Percentiles rank a stretch among this genome's conserved stretches.
Conservation (phyloP, 2,329 filamentous ascomycete genomes). For the Pestalotiopsis sp. region DNA sequence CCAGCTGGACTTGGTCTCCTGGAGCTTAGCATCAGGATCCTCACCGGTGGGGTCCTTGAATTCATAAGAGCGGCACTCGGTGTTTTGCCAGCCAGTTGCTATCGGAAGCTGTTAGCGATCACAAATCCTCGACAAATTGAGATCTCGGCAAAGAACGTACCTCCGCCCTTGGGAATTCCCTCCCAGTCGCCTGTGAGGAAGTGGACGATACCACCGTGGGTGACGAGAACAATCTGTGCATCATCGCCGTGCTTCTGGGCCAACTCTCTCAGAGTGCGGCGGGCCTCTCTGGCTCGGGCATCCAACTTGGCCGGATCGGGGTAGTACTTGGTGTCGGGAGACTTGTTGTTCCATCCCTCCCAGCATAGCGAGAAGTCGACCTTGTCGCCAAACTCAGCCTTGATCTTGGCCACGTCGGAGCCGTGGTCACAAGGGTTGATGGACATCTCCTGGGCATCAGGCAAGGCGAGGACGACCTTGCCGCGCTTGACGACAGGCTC, state of each 20-base stretch:
- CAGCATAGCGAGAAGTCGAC: constrained; percentile 68
- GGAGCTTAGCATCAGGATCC: constrained; percentile 49
- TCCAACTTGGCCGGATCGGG: constrained; percentile 57
- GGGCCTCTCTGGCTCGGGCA: constrained; percentile 61
- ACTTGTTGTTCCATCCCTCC: constrained; percentile 75
- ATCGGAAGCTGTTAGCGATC: constrained; percentile 6
- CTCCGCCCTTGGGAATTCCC: constrained; percentile 49
- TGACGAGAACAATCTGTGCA: constrained; percentile 73
- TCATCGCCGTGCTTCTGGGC: constrained; percentile 46
- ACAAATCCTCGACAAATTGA: not conserved
- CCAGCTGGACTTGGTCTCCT: constrained; percentile 54
- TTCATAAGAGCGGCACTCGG: constrained; percentile 70
- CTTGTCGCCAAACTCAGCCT: constrained; percentile 59
- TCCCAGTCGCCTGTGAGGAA: constrained; percentile 84
- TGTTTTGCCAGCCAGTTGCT: constrained; percentile 77
- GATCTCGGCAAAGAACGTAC: constrained; percentile 28
- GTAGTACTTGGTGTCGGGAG: constrained; percentile 43
- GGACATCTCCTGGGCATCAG: constrained; percentile 79
- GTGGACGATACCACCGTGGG: constrained; percentile 83
- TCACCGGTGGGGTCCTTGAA: constrained; percentile 58
- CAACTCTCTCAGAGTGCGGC: constrained; percentile 58
- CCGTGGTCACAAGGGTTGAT: constrained; percentile 78
- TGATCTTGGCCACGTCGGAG: constrained; percentile 55
- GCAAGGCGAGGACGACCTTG: constrained; percentile 65
- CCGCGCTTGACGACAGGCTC: constrained; percentile 50